Base-by-base conservation (phyloP, 768 basidiomycete species). In the Tulasnella sp. region DNA sequence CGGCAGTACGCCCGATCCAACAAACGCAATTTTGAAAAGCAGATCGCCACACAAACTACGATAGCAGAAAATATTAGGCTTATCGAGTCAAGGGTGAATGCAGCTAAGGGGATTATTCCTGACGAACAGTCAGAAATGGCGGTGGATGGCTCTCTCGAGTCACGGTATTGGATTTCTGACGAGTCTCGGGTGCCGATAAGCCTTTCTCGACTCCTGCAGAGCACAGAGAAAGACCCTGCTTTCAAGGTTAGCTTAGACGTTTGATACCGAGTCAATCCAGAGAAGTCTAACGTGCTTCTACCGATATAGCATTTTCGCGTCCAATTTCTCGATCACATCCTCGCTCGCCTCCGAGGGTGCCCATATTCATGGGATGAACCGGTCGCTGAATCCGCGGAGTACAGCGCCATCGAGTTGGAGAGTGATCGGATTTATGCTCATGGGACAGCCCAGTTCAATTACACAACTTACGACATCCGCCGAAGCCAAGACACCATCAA, bases 381-480 rank as follows among this genome's bases (percentile, higher is more conserved):
- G 15, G n/a, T 58, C 3, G 54, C n/a, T 22, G 11, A n/a, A 22
- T 22, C 22, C 22, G 25, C 22, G 11, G 54, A 58, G 7, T 58
- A 58, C 54, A 58, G 54, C 22, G 7, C 17, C 54, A 29, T 58
- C n/a, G 54, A 58, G 54, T n/a, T 58, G 6, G 68, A 69, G 39
- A 69, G 36, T 3, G 34, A 69, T 36, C 68, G 68, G 12, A 69
- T 69, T 11, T 69, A 69, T 34, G 39, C 68, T n/a, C 76, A 77
- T 31, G 38, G 17, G 1, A 31, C 49, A 19, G 25, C 67, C 0
- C 76, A 67, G 14, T 71, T 77, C 36, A 73, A 73, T 29, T 77
- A 77, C n/a, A 77, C 76, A 2, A 72, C 76, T 6, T 77, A 77
- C 31, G 45, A 77, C 42, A 54, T 77, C 31, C 72, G 45, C n/a